A percentile compares a stretch with the other conserved stretches of the same genome.
Conservation (phyloP, 495 filamentous ascomycete genomes). For the Copromyces sp. region DNA sequence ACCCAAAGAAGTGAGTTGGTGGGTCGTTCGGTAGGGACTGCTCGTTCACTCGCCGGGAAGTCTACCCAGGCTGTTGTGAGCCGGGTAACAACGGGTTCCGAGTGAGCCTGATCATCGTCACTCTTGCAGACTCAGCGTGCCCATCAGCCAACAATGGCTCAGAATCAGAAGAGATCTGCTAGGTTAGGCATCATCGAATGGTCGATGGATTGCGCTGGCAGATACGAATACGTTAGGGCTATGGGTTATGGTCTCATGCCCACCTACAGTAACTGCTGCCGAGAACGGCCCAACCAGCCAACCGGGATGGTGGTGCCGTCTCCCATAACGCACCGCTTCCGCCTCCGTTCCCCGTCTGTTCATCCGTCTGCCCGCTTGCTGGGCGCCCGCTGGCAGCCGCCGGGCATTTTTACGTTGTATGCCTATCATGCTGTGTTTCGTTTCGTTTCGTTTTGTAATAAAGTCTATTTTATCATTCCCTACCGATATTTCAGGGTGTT, state of each 20-base stretch:
- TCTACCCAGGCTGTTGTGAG: neutral
- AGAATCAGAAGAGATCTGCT: neutral
- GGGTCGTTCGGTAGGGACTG: neutral
- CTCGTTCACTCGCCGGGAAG: neutral
- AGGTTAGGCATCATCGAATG: neutral
- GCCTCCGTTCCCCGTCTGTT: neutral
- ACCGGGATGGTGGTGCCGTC: neutral
- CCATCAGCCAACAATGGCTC: neutral
- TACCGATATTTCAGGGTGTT: neutral
- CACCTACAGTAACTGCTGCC: no score
- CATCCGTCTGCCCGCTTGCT: neutral
- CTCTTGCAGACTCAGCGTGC: neutral
- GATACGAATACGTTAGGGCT: neutral
- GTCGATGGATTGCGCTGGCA: neutral
- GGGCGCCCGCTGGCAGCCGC: neutral
- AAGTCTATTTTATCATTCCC: neutral
- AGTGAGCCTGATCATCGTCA: neutral
- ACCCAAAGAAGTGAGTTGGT: neutral
- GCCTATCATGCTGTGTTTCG: neutral
- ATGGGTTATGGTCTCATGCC: neutral
- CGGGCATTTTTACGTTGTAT: neutral
- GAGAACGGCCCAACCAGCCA: neutral
- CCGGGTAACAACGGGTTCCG: neutral
- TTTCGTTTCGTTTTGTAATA: neutral
- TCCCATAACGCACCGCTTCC: neutral